A percentile compares a stretch with the other conserved stretches of the same genome.
phyloP scores from a whole-genome alignment of 2,329 filamentous ascomycete genomes.

The Fusarium aywerte region DNA sequence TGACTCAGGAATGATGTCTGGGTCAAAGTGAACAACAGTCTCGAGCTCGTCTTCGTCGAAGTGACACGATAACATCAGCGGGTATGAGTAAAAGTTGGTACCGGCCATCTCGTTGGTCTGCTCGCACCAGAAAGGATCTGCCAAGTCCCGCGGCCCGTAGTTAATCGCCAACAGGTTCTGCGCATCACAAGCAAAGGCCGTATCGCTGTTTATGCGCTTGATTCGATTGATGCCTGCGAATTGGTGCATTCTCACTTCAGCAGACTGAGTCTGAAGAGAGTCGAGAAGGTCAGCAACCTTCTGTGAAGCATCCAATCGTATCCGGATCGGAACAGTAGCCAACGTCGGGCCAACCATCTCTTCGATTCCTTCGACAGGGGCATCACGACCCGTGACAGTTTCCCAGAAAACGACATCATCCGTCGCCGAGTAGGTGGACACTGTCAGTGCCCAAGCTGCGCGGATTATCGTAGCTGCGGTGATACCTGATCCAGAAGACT shows the following conservation, averaged over 20 bases:
- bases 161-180: conserved; percentile 42
- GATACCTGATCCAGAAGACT: conserved; percentile 23
- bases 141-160: conserved; percentile 9
- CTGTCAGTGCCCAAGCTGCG: conserved; percentile 39
- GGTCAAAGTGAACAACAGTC: conserved; percentile 39
- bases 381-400: conserved; percentile 40
- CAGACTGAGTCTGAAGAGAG: conserved; percentile 25
- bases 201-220: conserved; percentile 29
- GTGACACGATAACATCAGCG: conserved; percentile 42
- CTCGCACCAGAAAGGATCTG: conserved; percentile 32
- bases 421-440: conserved; percentile 31
- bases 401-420: conserved; percentile 42
- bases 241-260: conserved; percentile 21
- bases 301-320: neutral
- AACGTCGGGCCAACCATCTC: conserved; percentile 35
- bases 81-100: conserved; percentile 43
- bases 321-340: conserved; percentile 35
- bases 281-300: conserved; percentile 14
- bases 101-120: conserved; percentile 40
- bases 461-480: conserved; percentile 36
- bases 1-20: conserved; percentile 1
- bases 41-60: conserved; percentile 27
- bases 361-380: conserved; percentile 32
- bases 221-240: conserved; percentile 35
- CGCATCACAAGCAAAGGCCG: conserved; percentile 30